A percentile compares a stretch with the other conserved stretches of the same genome.
phyloP scores from a whole-genome alignment of 345 rosid genomes.

The Mangifera indica region DNA sequence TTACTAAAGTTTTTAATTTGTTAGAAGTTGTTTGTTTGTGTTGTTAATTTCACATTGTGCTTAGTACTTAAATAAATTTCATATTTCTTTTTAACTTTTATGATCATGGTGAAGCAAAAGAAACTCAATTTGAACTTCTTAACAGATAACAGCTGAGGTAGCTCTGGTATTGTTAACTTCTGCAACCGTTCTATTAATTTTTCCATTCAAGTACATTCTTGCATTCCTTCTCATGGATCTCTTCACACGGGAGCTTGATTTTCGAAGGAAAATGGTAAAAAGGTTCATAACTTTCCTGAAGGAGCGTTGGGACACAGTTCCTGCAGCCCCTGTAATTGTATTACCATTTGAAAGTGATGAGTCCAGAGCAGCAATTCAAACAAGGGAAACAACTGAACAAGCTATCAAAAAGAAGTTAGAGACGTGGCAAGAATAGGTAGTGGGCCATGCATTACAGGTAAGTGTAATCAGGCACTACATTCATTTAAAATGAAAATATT shows the following conservation, averaged over 20 bases:
- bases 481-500: neutral
- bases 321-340: slow-evolving; percentile 79
- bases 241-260: slow-evolving; percentile 84
- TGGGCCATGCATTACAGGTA: slow-evolving; percentile 16
- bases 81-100: neutral
- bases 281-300: slow-evolving; percentile 52
- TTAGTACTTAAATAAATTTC: neutral
- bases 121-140: slow-evolving; percentile 7
- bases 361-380: slow-evolving; percentile 36
- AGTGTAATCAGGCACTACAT: neutral
- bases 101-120: neutral
- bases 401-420: slow-evolving; percentile 31
- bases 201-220: slow-evolving; percentile 82
- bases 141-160: slow-evolving; percentile 80
- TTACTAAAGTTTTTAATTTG: neutral
- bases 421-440: slow-evolving; percentile 22
- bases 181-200: slow-evolving; percentile 54
- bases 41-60: neutral
- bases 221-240: slow-evolving; percentile 65
- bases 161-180: slow-evolving; percentile 59
- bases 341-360: slow-evolving; percentile 60
- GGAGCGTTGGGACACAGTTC: slow-evolving; percentile 88
- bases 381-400: slow-evolving; percentile 34
- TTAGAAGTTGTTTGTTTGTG: neutral
- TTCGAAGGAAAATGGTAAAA: slow-evolving; percentile 73